Evolutionary conservation across 2,329 filamentous ascomycete genomes (phyloP).

Genomic region (Botrytis pseudocinerea): DNA sequence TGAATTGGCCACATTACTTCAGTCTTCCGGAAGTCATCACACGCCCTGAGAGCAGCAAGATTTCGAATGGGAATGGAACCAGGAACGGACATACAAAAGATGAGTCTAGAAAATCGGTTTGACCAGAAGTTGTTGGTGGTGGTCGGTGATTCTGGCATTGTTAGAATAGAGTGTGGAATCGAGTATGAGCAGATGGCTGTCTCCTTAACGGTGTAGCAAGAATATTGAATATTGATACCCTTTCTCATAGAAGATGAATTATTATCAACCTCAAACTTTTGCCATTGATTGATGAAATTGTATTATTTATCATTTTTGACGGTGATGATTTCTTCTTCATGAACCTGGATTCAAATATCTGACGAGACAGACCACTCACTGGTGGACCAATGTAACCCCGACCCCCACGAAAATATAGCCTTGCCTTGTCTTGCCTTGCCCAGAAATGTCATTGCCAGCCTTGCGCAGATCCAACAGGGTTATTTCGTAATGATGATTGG

Average conservation of each 20-base stretch:
- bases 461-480: constrained; percentile 4
- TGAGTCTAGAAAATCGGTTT: constrained; percentile 35
- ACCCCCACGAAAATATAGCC: neutral
- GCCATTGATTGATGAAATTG: neutral
- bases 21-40: constrained; percentile 43
- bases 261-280: neutral
- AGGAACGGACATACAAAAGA: constrained; percentile 27
- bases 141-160: neutral
- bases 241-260: constrained; percentile 6
- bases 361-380: neutral
- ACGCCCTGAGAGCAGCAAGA: constrained; percentile 24
- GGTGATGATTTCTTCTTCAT: neutral
- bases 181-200: neutral
- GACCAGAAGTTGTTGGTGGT: neutral
- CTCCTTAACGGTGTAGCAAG: neutral
- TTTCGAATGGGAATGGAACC: constrained; percentile 27
- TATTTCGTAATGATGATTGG: neutral
- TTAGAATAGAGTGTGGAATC: neutral
- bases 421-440: constrained; percentile 11
- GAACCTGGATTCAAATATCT: neutral
- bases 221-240: constrained; percentile 19
- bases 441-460: constrained; percentile 16
- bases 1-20: constrained; percentile 62
- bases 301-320: neutral
- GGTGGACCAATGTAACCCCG: neutral